Conservation (phyloP, 768 basidiomycete genomes). For the Podaxis carcinomalis region DNA sequence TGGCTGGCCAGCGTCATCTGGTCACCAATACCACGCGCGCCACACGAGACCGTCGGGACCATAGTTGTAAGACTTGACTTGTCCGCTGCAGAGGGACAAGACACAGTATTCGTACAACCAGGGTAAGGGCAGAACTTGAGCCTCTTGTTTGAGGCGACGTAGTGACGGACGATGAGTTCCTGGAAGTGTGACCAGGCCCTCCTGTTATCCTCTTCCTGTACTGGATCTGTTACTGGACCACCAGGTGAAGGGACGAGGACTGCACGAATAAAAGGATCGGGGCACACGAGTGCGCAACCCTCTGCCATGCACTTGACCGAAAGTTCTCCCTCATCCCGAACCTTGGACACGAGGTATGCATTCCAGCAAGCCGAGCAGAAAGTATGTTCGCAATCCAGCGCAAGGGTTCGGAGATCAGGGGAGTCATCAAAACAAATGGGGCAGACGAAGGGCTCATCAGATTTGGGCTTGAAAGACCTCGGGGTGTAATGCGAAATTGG, state of each 20-base stretch:
- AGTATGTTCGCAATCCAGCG: conserved; percentile 77
- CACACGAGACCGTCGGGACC: conserved; percentile 89
- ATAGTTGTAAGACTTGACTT: conserved; percentile 69
- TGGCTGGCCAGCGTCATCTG: conserved; percentile 28
- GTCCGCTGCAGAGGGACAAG: conserved; percentile 77
- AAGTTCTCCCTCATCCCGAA: conserved; percentile 77
- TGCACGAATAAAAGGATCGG: conserved; percentile 57
- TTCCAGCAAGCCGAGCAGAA: conserved; percentile 87
- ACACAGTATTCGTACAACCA: conserved; percentile 90
- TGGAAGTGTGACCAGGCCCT: conserved; percentile 69
- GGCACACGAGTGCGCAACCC: conserved; percentile 59
- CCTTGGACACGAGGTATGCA: conserved; percentile 74
- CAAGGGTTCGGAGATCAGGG: conserved; percentile 51
- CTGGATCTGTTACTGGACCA: conserved; percentile 19
- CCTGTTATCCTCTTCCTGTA: conserved; percentile 35
- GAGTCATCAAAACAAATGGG: conserved; percentile 90
- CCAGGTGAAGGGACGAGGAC: conserved; percentile 39
- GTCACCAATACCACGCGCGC: conserved; percentile 47
- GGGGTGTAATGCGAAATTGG: conserved; percentile 17
- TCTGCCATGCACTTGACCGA: conserved; percentile 78
- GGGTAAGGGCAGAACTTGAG: conserved; percentile 97
- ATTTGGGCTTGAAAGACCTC: conserved; percentile 25
- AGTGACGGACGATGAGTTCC: conserved; percentile 85
- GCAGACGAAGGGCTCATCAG: conserved; percentile 68
- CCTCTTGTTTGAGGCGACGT: conserved; percentile 76